Conservation (phyloP, 768 basidiomycete species). For the Leccinum fibrillosum region DNA sequence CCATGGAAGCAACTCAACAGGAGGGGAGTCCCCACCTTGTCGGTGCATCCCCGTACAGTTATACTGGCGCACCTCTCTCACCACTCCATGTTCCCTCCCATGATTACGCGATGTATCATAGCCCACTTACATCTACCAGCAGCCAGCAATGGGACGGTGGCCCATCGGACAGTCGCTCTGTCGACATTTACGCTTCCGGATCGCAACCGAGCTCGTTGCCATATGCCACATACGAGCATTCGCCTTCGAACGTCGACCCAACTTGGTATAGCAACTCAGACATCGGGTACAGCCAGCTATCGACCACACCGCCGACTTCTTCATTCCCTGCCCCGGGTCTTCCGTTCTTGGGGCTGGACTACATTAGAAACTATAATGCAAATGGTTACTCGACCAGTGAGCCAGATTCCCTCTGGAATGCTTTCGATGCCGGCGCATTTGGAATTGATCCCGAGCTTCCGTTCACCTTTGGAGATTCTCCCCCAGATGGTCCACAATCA, state of each 20-base stretch:
- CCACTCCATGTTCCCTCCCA: slow-evolving; percentile 53
- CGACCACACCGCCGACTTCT: slow-evolving; percentile 58
- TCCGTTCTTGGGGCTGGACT: slow-evolving; percentile 84
- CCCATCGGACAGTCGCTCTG: slow-evolving; percentile 35
- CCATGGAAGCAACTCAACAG: slow-evolving; percentile 42
- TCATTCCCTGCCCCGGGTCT: slow-evolving; percentile 68
- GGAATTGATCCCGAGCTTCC: slow-evolving; percentile 76
- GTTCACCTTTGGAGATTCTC: slow-evolving; percentile 50
- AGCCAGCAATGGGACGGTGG: slow-evolving; percentile 45
- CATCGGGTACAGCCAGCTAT: slow-evolving; percentile 43
- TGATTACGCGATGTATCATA: slow-evolving; percentile 45
- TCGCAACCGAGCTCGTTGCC: slow-evolving; percentile 34
- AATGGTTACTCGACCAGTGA: slow-evolving; percentile 37
- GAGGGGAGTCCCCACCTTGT: slow-evolving; percentile 58
- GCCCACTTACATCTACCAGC: slow-evolving; percentile 23
- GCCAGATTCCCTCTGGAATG: slow-evolving; percentile 47
- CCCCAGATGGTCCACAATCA: slow-evolving; percentile 29
- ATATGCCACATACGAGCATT: slow-evolving; percentile 46
- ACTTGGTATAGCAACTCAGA: slow-evolving; percentile 31
- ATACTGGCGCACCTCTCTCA: slow-evolving; percentile 45
- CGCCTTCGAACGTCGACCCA: slow-evolving; percentile 40
- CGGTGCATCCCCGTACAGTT: slow-evolving; percentile 41
- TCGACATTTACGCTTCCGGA: slow-evolving; percentile 44
- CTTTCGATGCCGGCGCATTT: slow-evolving; percentile 72
- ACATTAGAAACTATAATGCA: slow-evolving; percentile 72